Evolutionary conservation across 768 basidiomycete species (phyloP), one percentile per base, ranked within the genome.

Genomic region (Bullera alba): DNA sequence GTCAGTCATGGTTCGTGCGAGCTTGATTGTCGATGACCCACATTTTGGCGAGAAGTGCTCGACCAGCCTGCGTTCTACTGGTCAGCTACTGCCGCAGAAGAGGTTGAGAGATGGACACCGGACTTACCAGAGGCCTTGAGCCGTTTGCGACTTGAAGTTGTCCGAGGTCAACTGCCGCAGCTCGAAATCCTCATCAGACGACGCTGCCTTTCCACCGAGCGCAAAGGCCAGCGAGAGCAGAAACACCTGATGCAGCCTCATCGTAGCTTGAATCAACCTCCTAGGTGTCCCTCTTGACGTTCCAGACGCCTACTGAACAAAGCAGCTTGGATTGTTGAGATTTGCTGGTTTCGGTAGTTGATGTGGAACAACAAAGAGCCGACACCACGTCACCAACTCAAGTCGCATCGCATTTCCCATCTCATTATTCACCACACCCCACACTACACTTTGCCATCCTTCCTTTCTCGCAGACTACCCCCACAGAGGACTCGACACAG

Each of bases 21-120:
- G 14, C 17, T 10, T 39, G 23, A 17, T 2, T n/a, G 41, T 10
- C 1, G 42, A 6, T 22, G 21, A 35, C 42, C 62, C 26, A 71
- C 91, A 95, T 63, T 83, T 84, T 0, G 91, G 91, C 0, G 87
- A 90, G 68, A 81, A 95, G 70, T 86, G 84, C 61, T 93, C 89
- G 42, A 93, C 76, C 51, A 92, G 82, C 82, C 82, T 76, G 47
- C 8, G 45, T 19, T 23, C 30, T n/a, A 7, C 23, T 48, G 29
- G 48, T 27, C 38, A 50, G 14, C 16, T 38, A 27, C 42, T 51
- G 10, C 21, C n/a, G 35, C 23, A 22, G 44, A 25, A n/a, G 3
- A 14, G 32, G 32, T 34, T n/a, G n/a, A n/a, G n/a, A n/a, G n/a
- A n/a, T n/a, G n/a, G n/a, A 7, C 38, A 22, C 8, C 8, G 5